Base-by-base conservation (phyloP, 108 stramenopile species). In the Discostella pseudostelligera region DNA sequence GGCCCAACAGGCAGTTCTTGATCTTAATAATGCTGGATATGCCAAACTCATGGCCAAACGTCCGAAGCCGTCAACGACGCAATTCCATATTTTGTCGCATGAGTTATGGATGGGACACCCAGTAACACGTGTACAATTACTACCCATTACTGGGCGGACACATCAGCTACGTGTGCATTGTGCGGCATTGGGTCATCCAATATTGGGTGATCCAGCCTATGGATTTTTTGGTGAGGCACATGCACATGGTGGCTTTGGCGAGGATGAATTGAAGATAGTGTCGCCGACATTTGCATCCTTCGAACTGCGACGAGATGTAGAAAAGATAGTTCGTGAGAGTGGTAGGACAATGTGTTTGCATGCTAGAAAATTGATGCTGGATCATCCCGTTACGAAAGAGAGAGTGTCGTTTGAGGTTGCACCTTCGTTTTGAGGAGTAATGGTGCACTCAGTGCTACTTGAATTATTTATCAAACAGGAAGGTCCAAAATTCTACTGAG, bases 111-210 rank as follows among this genome's bases (percentile, higher is more conserved):
- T 51, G 26, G 72, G 73, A 1, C 54, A 74, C 54, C 74, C 81
- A 16, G 82, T 86, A 1, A 84, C 87, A 0, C 63, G 89, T 1
- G 58, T 90, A 0, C 69, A 80, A 53, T 61, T 87, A 24, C 42
- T 29, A 25, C 88, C 85, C 19, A 69, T 72, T 19, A 89, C 88
- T 2, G 88, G 88, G 16, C 76, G 88, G 28, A 89, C 88, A 9
- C 93, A 94, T 64, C 93, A 94, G 61, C 62, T 94, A 5, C 77
- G 93, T 0, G 89, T 90, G 12, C 93, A 94, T 63, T 72, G 70
- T 36, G 49, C 65, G 7, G 71, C 65, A 28, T 32, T 72, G 36
- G 94, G 90, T 14, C 71, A 89, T 67, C 89, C 94, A 9, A 92
- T 95, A 40, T 62, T 92, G 8, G 94, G 89, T 17, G 94, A 95